Base-by-base conservation (phyloP, 257 asterid genomes). In the Lycium barbarum region DNA sequence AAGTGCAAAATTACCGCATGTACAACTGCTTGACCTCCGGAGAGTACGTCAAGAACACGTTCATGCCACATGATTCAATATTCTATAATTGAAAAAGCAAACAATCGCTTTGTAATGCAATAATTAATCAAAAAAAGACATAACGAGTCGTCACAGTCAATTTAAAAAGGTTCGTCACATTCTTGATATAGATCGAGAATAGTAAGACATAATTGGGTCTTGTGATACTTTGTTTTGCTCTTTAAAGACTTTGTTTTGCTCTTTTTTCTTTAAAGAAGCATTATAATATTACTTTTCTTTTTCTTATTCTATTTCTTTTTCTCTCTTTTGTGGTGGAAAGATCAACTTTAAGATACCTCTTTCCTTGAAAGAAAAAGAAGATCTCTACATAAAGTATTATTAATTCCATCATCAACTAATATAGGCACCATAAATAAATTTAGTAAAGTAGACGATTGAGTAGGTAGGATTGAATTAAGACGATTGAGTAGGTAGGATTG, bases 401-500 rank as follows among this genome's bases (percentile, higher is more conserved):
- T 49, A 12, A 74, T 59, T 74, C 58, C 40, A 74, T 49, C 38
- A 68, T 10, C 43, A 74, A 74, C 62, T 74, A 49, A 20, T 13
- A 74, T 74, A 74, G 51, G 10, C 13, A 13, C 81, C 62, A 74
- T 20, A 20, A 20, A 20, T 74, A 47, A 7, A 11, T 49, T 18
- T 49, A 22, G 63, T 76, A 76, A 76, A 51, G 63, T 51, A 26
- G 63, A 76, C 82, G 82, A 47, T 47, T 73, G 61, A 22, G 82
- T 76, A 3, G 82, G 82, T 51, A 76, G 13, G 45, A 76, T 76
- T n/a, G n/a, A n/a, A n/a, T n/a, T n/a, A n/a, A 26, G 63, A 76
- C 82, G 82, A 47, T 47, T 73, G 61, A 22, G 82, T 76, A 3
- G 82, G 82, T 51, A 76, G 13, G 45, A 76, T 76, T n/a, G n/a